Percentiles rank a stretch among this genome's conserved stretches.
These are phyloP conservation scores for Penicillium sp. DNA, from an alignment of 2,329 filamentous ascomycete genomes.

Conservation along the genomic window DNA sequence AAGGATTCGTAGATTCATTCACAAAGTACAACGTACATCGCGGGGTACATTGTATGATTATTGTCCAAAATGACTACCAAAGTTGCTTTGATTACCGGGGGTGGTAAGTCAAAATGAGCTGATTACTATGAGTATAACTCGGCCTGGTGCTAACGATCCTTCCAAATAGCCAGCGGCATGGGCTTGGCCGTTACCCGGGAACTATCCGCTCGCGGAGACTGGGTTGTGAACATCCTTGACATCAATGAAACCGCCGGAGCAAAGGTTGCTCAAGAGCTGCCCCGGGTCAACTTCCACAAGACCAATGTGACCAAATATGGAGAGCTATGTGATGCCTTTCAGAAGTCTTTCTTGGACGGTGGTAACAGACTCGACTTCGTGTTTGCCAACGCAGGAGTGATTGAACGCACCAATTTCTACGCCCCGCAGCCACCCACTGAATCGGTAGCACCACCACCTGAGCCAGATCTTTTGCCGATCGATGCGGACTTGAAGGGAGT, in stretches of 20 bases:
- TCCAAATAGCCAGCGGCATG: constrained; percentile 42
- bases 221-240: constrained; percentile 45
- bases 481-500: constrained; percentile 47
- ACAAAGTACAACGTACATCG: background rate
- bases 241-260: constrained; percentile 36
- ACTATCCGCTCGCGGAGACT: constrained; percentile 39
- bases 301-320: constrained; percentile 35
- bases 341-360: constrained; percentile 35
- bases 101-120: constrained; percentile 8
- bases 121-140: background rate
- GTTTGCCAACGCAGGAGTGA: constrained; percentile 51
- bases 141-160: background rate
- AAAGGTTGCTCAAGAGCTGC: constrained; percentile 26
- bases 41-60: background rate
- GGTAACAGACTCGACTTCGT: constrained; percentile 47
- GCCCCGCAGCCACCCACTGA: constrained; percentile 25
- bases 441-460: constrained; percentile 19
- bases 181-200: constrained; percentile 45
- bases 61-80: background rate
- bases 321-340: constrained; percentile 36
- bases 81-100: constrained; percentile 19
- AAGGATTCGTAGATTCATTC: background rate
- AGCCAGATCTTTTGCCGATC: constrained; percentile 36
- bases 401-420: constrained; percentile 46
- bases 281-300: constrained; percentile 39